phyloP scores from a whole-genome alignment of 306 rosid species.

The Castanea mollissima region DNA sequence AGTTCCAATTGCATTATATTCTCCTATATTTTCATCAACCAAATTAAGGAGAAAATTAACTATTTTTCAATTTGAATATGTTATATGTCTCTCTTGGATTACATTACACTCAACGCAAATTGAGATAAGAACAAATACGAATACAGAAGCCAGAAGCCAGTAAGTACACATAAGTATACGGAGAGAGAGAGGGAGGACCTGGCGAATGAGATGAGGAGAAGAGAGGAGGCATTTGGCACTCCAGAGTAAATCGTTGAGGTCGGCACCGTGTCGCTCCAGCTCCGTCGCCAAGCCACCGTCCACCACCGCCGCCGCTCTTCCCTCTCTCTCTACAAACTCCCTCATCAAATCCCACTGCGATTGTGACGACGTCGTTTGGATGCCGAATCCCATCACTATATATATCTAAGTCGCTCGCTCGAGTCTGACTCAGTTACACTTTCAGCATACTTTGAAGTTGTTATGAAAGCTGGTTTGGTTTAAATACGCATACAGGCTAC shows the following conservation, averaged over 20 bases:
- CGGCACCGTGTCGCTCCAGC: slow-evolving; percentile 53
- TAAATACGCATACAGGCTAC: no score
- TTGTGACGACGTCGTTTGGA: slow-evolving; percentile 15
- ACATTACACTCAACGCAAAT: no score
- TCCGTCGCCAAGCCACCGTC: slow-evolving; percentile 61
- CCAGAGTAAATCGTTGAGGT: slow-evolving; percentile 62
- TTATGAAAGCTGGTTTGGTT: no score
- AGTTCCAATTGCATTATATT: neutral
- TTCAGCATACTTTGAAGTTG: no score
- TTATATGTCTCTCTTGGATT: no score
- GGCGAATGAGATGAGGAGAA: slow-evolving; percentile 49
- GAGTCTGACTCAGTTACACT: no score
- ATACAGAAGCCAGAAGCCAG: neutral
- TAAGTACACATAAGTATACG: neutral
- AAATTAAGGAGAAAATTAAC: no score
- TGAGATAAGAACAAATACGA: no score
- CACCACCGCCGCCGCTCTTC: slow-evolving; percentile 47
- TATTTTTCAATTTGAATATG: no score
- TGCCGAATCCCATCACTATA: neutral
- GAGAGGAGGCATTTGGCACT: slow-evolving; percentile 55
- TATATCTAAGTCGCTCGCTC: neutral
- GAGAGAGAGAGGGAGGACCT: slow-evolving; percentile 28
- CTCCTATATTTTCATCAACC: neutral
- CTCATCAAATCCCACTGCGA: slow-evolving; percentile 1
- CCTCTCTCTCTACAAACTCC: slow-evolving; percentile 35